Percentiles rank a stretch among this genome's conserved stretches.
Conservation (phyloP, 192 early-diverging fungal species). For the Polychytrium aggregatum region DNA sequence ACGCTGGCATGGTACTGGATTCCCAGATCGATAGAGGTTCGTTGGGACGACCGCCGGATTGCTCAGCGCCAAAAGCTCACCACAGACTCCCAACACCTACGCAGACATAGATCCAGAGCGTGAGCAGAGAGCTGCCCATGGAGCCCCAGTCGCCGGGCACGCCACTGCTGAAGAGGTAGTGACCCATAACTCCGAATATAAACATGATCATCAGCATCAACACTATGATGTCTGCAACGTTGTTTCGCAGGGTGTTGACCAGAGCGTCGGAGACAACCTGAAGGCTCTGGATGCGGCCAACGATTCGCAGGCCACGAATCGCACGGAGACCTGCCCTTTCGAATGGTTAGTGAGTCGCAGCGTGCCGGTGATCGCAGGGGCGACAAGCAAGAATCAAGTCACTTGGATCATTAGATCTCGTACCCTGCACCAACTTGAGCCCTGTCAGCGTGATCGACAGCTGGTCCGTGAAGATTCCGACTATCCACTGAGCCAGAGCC, state of each 20-base stretch:
- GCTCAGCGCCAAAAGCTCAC: background rate
- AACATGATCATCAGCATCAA: constrained; percentile 33
- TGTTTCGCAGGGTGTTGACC: constrained; percentile 19
- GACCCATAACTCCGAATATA: constrained; percentile 29
- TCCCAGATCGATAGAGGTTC: too few species aligned
- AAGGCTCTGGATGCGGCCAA: constrained; percentile 17
- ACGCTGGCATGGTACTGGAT: too few species aligned
- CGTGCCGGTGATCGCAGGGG: too few species aligned
- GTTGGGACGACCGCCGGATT: too few species aligned
- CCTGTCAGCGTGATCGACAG: too few species aligned
- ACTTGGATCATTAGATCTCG: too few species aligned
- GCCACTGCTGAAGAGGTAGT: constrained; percentile 29
- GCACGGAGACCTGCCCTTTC: constrained; percentile 12
- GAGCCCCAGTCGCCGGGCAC: constrained; percentile 13
- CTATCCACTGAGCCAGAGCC: too few species aligned
- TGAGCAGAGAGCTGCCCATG: constrained; percentile 14
- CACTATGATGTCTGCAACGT: constrained; percentile 30
- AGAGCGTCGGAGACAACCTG: constrained; percentile 34
- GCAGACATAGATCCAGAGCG: constrained; percentile 26
- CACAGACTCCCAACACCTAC: constrained; percentile 5
- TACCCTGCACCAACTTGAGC: too few species aligned
- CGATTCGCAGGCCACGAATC: constrained; percentile 13
- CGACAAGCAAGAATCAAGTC: too few species aligned
- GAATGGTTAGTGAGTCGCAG: too few species aligned
- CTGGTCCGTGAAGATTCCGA: too few species aligned